Conservation (phyloP, 2,329 filamentous ascomycete species). For the Aspergillus alliaceus region DNA sequence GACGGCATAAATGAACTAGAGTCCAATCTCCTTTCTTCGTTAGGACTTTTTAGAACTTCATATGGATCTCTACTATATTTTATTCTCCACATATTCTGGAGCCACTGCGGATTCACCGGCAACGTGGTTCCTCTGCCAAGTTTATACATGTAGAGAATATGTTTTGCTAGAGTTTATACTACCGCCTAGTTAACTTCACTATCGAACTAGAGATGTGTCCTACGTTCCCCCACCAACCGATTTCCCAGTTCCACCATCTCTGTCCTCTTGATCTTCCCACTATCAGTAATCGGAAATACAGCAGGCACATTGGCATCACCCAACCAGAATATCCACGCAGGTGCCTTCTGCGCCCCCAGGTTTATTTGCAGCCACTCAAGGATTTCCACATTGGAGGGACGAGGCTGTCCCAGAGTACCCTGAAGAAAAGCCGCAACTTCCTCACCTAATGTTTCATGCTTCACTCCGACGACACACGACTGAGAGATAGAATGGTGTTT, state of each 20-base stretch:
- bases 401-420: not conserved
- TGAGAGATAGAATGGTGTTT: not conserved
- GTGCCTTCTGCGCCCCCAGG: not conserved
- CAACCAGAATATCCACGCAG: not conserved
- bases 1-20: not conserved
- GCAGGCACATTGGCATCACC: not conserved
- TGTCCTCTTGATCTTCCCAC: not conserved
- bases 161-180: too few species aligned
- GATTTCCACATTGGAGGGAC: not conserved
- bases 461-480: not conserved
- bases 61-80: not conserved
- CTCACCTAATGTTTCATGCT: slow-evolving; percentile 21
- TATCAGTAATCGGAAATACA: not conserved
- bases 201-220: not conserved
- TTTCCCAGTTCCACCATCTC: not conserved
- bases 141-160: too few species aligned
- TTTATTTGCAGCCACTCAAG: not conserved
- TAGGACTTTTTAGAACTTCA: not conserved
- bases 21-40: not conserved
- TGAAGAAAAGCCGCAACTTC: not conserved
- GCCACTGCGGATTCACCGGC: not conserved
- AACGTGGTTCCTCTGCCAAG: too few species aligned
- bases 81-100: not conserved
- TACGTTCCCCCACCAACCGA: not conserved
- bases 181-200: not conserved